Evolutionary conservation across 805 yeast genomes (phyloP), one percentile per base, ranked within the genome.

Genomic region (Cyberlindnera amylophila): DNA sequence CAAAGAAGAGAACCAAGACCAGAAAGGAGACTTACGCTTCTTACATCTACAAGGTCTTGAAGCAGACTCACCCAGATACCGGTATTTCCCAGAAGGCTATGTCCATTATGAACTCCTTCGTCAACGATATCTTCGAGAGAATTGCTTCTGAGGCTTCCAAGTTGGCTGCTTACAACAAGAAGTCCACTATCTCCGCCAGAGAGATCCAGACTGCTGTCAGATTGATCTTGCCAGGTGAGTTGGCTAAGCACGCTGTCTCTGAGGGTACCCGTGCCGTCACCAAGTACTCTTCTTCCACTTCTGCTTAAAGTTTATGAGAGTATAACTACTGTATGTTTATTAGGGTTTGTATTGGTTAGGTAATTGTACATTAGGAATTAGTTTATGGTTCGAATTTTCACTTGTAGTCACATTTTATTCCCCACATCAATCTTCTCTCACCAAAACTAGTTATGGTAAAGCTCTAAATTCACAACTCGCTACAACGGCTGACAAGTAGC

Each of bases 231-330:
- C 98, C 98, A 61, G 97, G 97, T 82, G 97, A 91, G 79, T 81
- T 90, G 69, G 96, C 97, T 58, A 89, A 89, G 81, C 97, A 91
- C 75, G 96, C 97, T 65, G 96, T 89, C 62, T 86, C 96, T 64
- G 98, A 91, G 76, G 97, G 97, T 80, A 89, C 96, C 62, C 87
- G 96, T 82, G 96, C 97, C 70, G 96, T 89, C 64, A 87, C 96
- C 72, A 89, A 89, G 79, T 89, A 87, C 81, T 85, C 96, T 64
- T 84, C 96, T 64, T 62, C 67, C 32, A 64, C 72, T 41, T 64
- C 70, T 53, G 73, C 72, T 61, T 69, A 63, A 61, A 33, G 13
- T 38, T 27, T 29, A 16, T 29, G 31, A 31, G 39, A 29, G 24
- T 21, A 21, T 21, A 33, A 36, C 15, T 30, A 39, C 35, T 44